Conservation (phyloP, 495 filamentous ascomycete species). For the Aspergillus biplanus region DNA sequence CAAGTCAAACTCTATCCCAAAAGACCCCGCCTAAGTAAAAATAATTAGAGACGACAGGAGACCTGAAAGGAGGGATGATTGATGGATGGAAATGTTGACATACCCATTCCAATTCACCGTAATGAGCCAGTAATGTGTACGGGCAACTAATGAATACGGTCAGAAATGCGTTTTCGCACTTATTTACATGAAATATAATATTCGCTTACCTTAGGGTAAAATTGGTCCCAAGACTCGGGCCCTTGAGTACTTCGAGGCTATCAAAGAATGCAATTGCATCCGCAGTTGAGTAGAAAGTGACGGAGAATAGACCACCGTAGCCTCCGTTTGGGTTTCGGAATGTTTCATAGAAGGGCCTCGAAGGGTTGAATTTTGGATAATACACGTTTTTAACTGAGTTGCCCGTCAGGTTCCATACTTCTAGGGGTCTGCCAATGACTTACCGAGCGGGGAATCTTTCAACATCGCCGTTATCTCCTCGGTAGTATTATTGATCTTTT, state of each 20-base stretch:
- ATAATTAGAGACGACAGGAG: conserved; percentile 19
- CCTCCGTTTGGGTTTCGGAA: conserved; percentile 77
- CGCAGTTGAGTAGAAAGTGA: conserved; percentile 69
- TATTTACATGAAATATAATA: background rate
- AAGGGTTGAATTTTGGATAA: conserved; percentile 80
- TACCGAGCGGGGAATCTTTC: conserved; percentile 55
- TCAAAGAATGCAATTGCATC: conserved; percentile 86
- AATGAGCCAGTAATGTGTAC: conserved; percentile 91
- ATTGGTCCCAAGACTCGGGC: conserved; percentile 94
- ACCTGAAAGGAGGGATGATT: conserved; percentile 10
- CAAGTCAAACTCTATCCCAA: conserved; percentile 75
- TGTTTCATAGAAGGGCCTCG: conserved; percentile 72
- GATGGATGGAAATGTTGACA: conserved; percentile 25
- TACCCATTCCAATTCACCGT: conserved; percentile 87
- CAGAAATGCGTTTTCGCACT: background rate
- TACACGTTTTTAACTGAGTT: conserved; percentile 74
- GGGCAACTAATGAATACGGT: conserved; percentile 61
- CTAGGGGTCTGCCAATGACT: conserved; percentile 13
- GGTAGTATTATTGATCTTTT: conserved; percentile 83
- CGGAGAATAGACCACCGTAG: conserved; percentile 87
- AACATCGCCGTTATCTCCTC: conserved; percentile 79
- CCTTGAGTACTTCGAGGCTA: conserved; percentile 83
- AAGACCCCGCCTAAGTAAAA: conserved; percentile 63
- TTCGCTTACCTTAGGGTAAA: conserved; percentile 74
- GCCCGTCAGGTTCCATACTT: conserved; percentile 2